Percentiles rank a stretch among this genome's conserved stretches.
Conservation (phyloP, 1,139 yeast species). For the Protomyces arabidopsidicola region DNA sequence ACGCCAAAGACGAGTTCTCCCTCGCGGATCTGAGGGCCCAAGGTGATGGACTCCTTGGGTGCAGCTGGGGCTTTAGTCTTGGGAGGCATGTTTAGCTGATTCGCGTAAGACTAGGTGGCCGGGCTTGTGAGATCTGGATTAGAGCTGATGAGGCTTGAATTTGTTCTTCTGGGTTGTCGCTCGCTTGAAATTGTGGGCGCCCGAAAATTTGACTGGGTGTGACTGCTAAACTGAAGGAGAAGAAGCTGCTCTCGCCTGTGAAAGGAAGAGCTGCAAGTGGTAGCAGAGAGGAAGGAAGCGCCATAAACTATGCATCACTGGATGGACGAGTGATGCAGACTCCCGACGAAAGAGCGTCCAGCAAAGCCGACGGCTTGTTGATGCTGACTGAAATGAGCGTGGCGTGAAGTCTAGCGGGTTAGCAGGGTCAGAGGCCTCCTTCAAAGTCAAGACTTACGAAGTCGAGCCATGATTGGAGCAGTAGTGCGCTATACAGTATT, state of each 20-base stretch:
- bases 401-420: too few species aligned
- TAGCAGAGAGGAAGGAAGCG: too few species aligned
- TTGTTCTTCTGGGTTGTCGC: not conserved
- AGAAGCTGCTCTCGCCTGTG: too few species aligned
- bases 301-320: too few species aligned
- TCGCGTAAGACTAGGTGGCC: conserved; percentile 1
- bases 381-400: not conserved
- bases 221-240: not conserved
- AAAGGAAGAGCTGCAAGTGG: too few species aligned
- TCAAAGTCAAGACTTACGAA: too few species aligned
- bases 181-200: too few species aligned
- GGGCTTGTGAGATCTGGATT: not conserved
- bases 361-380: not conserved
- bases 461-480: too few species aligned
- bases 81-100: conserved; percentile 16
- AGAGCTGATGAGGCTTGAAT: not conserved
- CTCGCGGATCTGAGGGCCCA: conserved; percentile 85
- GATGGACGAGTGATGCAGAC: not conserved
- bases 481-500: not conserved
- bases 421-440: too few species aligned
- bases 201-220: not conserved
- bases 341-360: not conserved
- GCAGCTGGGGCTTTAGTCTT: conserved; percentile 29
- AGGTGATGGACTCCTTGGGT: conserved; percentile 56
- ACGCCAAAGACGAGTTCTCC: conserved; percentile 99